A percentile compares a stretch with the other conserved stretches of the same genome.
These are phyloP conservation scores for Phaeophleospora eucalypticola DNA, from an alignment of 2,329 filamentous ascomycete genomes.

Conservation along the genomic window DNA sequence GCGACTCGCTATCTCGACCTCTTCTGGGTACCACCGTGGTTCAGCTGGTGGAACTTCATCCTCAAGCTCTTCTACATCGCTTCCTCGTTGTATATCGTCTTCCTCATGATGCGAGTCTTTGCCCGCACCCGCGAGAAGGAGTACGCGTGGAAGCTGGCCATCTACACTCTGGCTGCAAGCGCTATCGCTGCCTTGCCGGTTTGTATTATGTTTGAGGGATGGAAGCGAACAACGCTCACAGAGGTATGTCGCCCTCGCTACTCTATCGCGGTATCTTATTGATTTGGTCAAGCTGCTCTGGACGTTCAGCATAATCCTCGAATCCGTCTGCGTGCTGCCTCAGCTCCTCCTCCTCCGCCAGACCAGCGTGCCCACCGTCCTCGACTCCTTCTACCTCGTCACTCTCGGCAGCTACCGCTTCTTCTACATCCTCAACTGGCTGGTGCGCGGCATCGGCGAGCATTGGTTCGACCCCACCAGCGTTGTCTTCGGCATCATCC, in stretches of 20 bases:
- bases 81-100: constrained; percentile 80
- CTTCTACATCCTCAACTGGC: constrained; percentile 91
- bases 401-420: constrained; percentile 82
- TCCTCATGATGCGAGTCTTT: constrained; percentile 79
- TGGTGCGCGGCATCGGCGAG: constrained; percentile 54
- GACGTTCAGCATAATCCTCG: constrained; percentile 86
- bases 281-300: constrained; percentile 79
- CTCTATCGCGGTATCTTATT: no score
- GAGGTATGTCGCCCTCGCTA: constrained; percentile 25
- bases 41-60: constrained; percentile 63
- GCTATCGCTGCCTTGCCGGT: constrained; percentile 67
- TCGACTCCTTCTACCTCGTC: constrained; percentile 93
- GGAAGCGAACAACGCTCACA: constrained; percentile 20
- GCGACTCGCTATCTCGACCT: constrained; percentile 81
- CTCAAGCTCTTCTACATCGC: constrained; percentile 88
- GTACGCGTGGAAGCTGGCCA: constrained; percentile 87
- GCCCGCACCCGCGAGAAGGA: constrained; percentile 86
- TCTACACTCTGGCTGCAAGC: constrained; percentile 62
- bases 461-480: constrained; percentile 60
- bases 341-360: constrained; percentile 88
- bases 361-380: constrained; percentile 91
- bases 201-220: constrained; percentile 61
- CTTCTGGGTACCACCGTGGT: constrained; percentile 33
- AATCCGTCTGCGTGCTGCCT: constrained; percentile 84
- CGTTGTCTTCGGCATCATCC: constrained; percentile 80